phyloP scores from a whole-genome alignment of 2,329 filamentous ascomycete genomes.

The Pseudonectria buxi region DNA sequence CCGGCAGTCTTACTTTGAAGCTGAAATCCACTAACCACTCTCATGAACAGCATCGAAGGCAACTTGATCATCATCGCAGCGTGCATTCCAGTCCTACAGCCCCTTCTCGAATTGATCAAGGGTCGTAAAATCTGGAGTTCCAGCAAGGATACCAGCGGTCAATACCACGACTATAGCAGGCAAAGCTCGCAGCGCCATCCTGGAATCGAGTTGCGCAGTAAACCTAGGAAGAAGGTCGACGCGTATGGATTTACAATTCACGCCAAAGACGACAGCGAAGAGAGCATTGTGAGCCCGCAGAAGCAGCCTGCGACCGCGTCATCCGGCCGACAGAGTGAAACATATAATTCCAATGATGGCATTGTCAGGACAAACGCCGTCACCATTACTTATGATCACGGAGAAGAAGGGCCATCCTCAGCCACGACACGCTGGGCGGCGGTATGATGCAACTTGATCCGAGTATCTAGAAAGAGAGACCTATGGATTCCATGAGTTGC shows the following conservation, averaged over 20 bases:
- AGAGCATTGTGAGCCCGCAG: conserved; percentile 1
- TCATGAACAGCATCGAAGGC: conserved; percentile 24
- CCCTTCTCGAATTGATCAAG: conserved; percentile 16
- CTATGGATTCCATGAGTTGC: too few species aligned
- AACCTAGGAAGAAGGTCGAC: conserved; percentile 1
- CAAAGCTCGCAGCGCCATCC: neutral
- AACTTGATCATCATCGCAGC: conserved; percentile 24
- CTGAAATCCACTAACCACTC: too few species aligned
- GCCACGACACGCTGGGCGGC: too few species aligned
- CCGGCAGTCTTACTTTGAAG: too few species aligned
- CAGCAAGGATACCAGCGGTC: neutral
- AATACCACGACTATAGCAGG: conserved; percentile 2
- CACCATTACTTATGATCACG: too few species aligned
- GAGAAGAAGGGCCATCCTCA: too few species aligned
- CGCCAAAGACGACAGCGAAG: neutral
- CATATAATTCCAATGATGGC: too few species aligned
- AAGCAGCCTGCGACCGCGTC: neutral
- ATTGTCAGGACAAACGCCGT: too few species aligned
- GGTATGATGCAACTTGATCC: too few species aligned
- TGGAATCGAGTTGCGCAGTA: conserved; percentile 2
- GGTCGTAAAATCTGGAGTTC: conserved; percentile 4
- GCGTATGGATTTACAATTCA: conserved; percentile 1
- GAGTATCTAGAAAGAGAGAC: too few species aligned
- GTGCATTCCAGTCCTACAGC: conserved; percentile 23
- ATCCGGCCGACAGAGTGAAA: too few species aligned